Base-by-base conservation (phyloP, 2,329 filamentous ascomycete species). In the Clonostachys sp. region DNA sequence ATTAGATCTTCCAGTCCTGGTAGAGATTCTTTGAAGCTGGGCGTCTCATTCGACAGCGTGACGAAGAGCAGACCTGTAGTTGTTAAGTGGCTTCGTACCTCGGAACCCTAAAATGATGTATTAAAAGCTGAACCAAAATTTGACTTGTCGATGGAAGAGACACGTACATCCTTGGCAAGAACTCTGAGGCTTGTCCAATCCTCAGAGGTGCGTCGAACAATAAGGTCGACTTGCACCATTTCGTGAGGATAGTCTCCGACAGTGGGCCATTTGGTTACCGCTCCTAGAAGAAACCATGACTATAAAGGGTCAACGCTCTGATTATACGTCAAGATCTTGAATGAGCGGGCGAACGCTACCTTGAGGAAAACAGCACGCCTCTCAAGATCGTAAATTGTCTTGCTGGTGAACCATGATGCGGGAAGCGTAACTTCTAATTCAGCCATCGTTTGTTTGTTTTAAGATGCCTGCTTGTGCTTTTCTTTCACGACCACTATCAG, bases 1-100 rank as follows among this genome's bases (percentile, higher is more conserved):
- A 78, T 65, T 4, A 79, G 51, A 3, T 66, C 63, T 50, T 79
- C 72, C 0, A 81, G 61, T 2, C 76, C 72, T 1, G 71, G 72
- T 51, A 78, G 81, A 61, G 72, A 81, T 39, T 78, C 70, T 16
- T 77, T 61, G 50, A 81, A 81, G 55, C 1, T 72, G 72, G n/a
- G 73, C 65, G 24, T 73, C 61, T 16, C 70, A 58, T 12, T 42
- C 6, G 72, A 75, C 5, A 81, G 61, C 4, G 76, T 73, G 5
- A 72, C 63, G 50, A 81, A 81, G 2, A 81, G 55, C 0, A 81
- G 64, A 1, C 78, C 78, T 2, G 73, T 80, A 1, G 68, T 63
- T 0, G 78, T 81, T 39, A 78, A 38, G 44, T 56, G 47, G 36
- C 48, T 49, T 4, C 52, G 53, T 24, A 56, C 50, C 16, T 53